phyloP scores from a whole-genome alignment of 768 basidiomycete genomes.

The Megacollybia marginata region DNA sequence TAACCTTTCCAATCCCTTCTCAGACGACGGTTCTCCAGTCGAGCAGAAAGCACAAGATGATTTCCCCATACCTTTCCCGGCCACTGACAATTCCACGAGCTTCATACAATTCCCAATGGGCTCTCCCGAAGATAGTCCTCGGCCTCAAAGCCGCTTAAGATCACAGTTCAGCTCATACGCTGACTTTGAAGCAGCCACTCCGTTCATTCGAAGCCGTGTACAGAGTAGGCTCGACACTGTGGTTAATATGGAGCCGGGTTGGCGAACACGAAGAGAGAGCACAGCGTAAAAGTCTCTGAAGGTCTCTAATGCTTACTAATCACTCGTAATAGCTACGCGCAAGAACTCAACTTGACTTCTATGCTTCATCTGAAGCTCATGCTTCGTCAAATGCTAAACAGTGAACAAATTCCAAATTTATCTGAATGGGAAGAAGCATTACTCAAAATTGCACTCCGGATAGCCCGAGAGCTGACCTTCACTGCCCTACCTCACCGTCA shows the following conservation, averaged over 20 bases:
- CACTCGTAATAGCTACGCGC: constrained; percentile 52
- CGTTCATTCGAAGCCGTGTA: constrained; percentile 79
- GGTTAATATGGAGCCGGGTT: constrained; percentile 56
- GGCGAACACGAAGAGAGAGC: constrained; percentile 84
- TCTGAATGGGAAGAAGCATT: constrained; percentile 86
- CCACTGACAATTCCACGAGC: constrained; percentile 46
- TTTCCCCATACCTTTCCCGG: constrained; percentile 48
- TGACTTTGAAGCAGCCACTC: constrained; percentile 66
- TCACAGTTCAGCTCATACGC: constrained; percentile 66
- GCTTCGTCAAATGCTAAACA: constrained; percentile 84
- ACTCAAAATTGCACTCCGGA: constrained; percentile 73
- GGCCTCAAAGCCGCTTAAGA: constrained; percentile 37
- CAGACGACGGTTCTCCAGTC: constrained; percentile 34
- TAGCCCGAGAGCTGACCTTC: constrained; percentile 81
- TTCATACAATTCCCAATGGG: constrained; percentile 77
- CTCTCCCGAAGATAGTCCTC: constrained; percentile 73
- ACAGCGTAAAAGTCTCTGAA: constrained; percentile 57
- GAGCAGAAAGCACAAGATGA: constrained; percentile 4
- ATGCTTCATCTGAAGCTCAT: constrained; percentile 87
- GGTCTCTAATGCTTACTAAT: constrained; percentile 3
- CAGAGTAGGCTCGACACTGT: constrained; percentile 67
- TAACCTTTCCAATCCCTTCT: constrained; percentile 32
- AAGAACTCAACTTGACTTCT: constrained; percentile 78
- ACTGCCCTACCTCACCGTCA: constrained; percentile 61
- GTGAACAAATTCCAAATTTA: constrained; percentile 74